Base-by-base conservation (phyloP, 257 asterid genomes). In the Nicotiana tabacum region DNA sequence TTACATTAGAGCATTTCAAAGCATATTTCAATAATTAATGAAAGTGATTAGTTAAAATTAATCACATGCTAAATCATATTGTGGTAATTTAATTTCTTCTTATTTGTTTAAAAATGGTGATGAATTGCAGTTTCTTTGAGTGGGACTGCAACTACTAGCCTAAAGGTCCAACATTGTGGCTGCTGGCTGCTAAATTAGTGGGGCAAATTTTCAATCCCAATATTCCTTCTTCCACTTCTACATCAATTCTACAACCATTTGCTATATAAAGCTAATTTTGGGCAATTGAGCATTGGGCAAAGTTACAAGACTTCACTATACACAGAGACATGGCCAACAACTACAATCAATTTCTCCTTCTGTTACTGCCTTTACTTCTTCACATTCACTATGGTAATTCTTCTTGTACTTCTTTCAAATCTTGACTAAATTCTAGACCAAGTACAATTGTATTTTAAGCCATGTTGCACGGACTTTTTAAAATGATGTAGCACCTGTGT, bases 351-450 rank as follows among this genome's bases (percentile, higher is more conserved):
- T 37, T 85, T 90, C 9, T 83, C 66, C 35, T 89, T 82, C 85
- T 91, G 82, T 82, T 89, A 57, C 77, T 90, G 69, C 85, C 86
- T 67, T 87, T 91, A 77, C 90, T 91, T 85, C 81, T 86, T 51
- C 93, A 86, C 8, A 91, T 89, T 35, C 43, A 66, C 80, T 84
- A 82, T 6, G 94, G 95, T 91, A 3, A 29, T 74, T 46, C 5
- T 74, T 11, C 18, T 64, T 64, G 0, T 65, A 29, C 10, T 24
- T 62, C 10, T 5, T 18, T 58, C 27, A 58, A 18, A 0, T 58
- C 2, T 58, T 2, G 27, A 55, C 60, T 18, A 18, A 17, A 6
- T 53, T 53, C 1, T 53, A 0, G 58, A 53, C 18, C 15, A 53
- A 53, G 17, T 53, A 53, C 3, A 53, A 0, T 13, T 53, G 58